phyloP scores from a whole-genome alignment of 2,329 filamentous ascomycete genomes.

The Arthroderma sp. region DNA sequence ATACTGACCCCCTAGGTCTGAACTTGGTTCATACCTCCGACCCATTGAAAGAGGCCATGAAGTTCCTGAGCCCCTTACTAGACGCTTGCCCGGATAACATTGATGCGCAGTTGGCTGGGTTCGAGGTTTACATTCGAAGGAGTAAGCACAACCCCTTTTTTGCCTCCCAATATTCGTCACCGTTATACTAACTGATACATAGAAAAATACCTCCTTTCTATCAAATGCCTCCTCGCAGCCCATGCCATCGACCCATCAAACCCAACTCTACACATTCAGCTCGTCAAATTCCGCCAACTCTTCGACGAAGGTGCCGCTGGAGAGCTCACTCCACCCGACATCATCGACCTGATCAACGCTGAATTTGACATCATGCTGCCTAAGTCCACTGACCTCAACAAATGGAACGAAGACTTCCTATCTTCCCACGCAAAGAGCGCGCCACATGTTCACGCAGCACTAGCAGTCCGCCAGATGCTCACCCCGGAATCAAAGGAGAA shows the following conservation, averaged over 20 bases:
- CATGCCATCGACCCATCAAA: conserved; percentile 56
- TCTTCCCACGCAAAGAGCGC: conserved; percentile 51
- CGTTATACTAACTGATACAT: conserved; percentile 3
- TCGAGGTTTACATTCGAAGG: conserved; percentile 76
- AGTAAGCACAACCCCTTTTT: conserved; percentile 44
- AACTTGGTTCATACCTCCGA: conserved; percentile 70
- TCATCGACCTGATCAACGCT: conserved; percentile 56
- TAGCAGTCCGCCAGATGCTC: conserved; percentile 49
- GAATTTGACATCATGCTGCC: conserved; percentile 53
- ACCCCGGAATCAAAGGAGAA: conserved; percentile 44
- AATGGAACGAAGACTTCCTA: conserved; percentile 56
- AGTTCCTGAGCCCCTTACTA: conserved; percentile 69
- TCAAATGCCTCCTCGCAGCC: conserved; percentile 71
- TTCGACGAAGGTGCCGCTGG: conserved; percentile 43
- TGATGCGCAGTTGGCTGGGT: conserved; percentile 71
- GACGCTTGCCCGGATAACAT: conserved; percentile 71
- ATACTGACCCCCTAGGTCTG: conserved; percentile 73
- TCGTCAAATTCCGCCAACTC: conserved; percentile 54
- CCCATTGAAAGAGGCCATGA: conserved; percentile 74
- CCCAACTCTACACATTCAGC: conserved; percentile 63
- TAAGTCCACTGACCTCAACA: conserved; percentile 44
- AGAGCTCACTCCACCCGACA: conserved; percentile 49
- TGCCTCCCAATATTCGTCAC: not conserved
- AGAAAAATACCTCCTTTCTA: conserved; percentile 80
- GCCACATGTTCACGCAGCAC: conserved; percentile 50